Evolutionary conservation across 331 rosid genomes (phyloP), one percentile per base, ranked within the genome.

Genomic region (Acacia pycnantha): DNA sequence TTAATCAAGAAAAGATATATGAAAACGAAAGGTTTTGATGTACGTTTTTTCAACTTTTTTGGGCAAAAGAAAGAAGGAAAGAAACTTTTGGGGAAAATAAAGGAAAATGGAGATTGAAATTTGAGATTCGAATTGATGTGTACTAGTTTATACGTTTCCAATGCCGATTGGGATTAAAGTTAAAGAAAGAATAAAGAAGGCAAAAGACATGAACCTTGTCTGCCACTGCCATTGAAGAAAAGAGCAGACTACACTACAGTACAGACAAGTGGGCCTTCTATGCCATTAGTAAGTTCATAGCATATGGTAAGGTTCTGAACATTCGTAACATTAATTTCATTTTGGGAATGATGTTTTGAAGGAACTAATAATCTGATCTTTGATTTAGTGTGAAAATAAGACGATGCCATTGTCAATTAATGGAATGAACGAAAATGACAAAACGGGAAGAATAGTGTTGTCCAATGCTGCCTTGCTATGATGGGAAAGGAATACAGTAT

Each of bases 161-260:
- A 44, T 3, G 54, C 2, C 24, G n/a, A 70, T 11, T 43, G 54
- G 29, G 35, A 18, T 66, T 12, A 7, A 2, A 15, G 37, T 53
- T 26, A 18, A 53, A 58, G 47, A 70, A 40, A 21, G 78, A 58
- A 26, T 4, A 58, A 58, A 41, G 37, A 44, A 29, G 51, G 71
- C 35, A 44, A 37, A 59, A 61, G 50, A 44, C 83, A 79, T 43
- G 26, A 18, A 58, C 37, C 7, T 54, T 68, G 82, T 79, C 62
- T 43, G 83, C 77, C 77, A 79, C 58, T 18, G 58, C n/a, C 58
- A 51, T 53, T 12, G 33, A 22, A 19, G n/a, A 43, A n/a, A 70
- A 70, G 40, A 71, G 76, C 40, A 71, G 14, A 1, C 22, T 13
- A 5, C 58, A 44, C 65, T 41, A 16, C 58, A 51, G n/a, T 51